These are phyloP conservation scores for Coniella lustricola DNA, from an alignment of 2,329 filamentous ascomycete species.

Conservation along the genomic window DNA sequence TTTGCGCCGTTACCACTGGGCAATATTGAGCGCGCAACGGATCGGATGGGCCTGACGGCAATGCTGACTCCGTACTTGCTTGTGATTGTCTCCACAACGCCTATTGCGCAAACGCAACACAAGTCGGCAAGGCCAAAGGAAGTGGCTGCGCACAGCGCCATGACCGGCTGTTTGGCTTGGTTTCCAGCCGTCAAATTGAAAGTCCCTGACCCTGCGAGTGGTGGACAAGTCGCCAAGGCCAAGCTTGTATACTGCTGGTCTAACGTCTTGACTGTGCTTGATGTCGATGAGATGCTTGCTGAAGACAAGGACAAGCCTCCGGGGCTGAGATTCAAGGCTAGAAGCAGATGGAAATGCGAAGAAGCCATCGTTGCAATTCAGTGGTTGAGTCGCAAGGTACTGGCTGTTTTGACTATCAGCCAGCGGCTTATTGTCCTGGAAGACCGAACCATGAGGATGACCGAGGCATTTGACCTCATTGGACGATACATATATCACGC, in stretches of 20 bases:
- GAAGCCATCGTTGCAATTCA: slow-evolving; percentile 95
- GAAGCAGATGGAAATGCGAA: slow-evolving; percentile 86
- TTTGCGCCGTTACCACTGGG: slow-evolving; percentile 87
- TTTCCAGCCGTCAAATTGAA: slow-evolving; percentile 95
- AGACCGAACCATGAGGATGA: slow-evolving; percentile 81
- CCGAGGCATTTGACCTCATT: slow-evolving; percentile 87
- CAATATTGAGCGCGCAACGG: slow-evolving; percentile 86
- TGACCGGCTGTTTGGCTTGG: slow-evolving; percentile 94
- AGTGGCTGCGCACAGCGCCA: slow-evolving; percentile 77
- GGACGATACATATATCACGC: slow-evolving; percentile 88
- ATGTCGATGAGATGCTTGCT: slow-evolving; percentile 66
- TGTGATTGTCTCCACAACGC: slow-evolving; percentile 95
- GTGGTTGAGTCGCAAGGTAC: slow-evolving; percentile 89
- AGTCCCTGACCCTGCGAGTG: slow-evolving; percentile 57
- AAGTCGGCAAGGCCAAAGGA: slow-evolving; percentile 90
- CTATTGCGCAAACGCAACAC: slow-evolving; percentile 91
- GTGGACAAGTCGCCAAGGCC: slow-evolving; percentile 65
- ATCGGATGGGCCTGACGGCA: slow-evolving; percentile 83
- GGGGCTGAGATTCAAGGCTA: slow-evolving; percentile 69
- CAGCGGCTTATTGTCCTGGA: slow-evolving; percentile 90
- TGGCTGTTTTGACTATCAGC: slow-evolving; percentile 87
- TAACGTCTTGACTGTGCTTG: slow-evolving; percentile 88
- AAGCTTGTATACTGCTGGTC: slow-evolving; percentile 99
- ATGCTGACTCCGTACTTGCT: slow-evolving; percentile 93
- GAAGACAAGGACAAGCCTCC: slow-evolving; percentile 71